Evolutionary conservation across 148 eudicot genomes (phyloP).

Genomic region (Rhododendron vialii): DNA sequence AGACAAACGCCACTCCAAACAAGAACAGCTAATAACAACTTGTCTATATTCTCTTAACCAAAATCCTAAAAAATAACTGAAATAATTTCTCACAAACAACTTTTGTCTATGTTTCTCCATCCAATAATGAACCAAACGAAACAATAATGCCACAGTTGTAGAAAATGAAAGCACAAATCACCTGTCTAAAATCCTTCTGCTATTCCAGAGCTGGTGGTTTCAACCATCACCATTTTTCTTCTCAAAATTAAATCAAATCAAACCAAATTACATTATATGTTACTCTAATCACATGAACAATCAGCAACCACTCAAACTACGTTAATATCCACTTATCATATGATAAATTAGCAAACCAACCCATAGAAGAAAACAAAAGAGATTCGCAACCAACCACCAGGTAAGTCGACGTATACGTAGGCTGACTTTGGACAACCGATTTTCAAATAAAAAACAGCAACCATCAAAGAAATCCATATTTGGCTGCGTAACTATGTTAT

Average conservation of each 20-base stretch:
- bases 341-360: no score
- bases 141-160: not conserved
- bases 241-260: not conserved
- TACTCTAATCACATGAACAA: not conserved
- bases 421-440: no score
- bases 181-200: not conserved
- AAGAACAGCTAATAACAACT: no score
- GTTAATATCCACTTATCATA: not conserved
- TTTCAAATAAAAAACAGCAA: no score
- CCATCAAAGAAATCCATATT: not conserved
- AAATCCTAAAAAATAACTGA: no score
- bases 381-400: no score
- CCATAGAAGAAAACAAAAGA: no score
- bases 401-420: no score
- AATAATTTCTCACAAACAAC: not conserved
- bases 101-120: conserved; percentile 4
- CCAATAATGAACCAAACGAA: not conserved
- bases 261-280: not conserved
- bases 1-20: no score
- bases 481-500: no score
- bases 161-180: conserved; percentile 7
- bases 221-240: not conserved
- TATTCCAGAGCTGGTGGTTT: not conserved
- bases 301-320: not conserved
- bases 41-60: no score